Percentiles rank a stretch among this genome's conserved stretches.
Evolutionary conservation across 495 filamentous ascomycete species (phyloP).

Genomic region (Aspergillus cavernicola): DNA sequence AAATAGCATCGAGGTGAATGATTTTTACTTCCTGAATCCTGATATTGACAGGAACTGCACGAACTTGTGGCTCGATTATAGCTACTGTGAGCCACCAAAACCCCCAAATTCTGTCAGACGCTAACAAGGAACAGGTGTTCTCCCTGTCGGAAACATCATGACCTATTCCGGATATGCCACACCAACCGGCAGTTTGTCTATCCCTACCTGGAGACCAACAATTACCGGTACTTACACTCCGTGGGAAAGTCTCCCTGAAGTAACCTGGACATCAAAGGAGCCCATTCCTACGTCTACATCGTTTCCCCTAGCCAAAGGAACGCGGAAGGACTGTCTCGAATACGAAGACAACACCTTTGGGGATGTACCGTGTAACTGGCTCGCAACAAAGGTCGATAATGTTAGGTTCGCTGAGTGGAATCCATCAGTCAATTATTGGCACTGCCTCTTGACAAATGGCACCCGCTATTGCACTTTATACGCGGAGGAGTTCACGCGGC

Average conservation of each 20-base stretch:
- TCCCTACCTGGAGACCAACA: not conserved
- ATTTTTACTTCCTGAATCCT: conserved; percentile 8
- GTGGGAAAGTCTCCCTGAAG: not conserved
- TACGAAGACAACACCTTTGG: not conserved
- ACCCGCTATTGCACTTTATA: not conserved
- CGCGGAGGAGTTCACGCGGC: not conserved
- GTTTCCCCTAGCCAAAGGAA: not conserved
- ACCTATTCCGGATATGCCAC: not conserved
- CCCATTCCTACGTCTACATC: not conserved
- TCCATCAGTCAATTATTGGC: not conserved
- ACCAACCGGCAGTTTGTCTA: not conserved
- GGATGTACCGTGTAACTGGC: not conserved
- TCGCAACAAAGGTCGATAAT: not conserved
- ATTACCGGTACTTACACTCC: not conserved
- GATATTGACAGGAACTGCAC: not conserved
- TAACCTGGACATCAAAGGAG: not conserved
- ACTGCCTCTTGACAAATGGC: not conserved
- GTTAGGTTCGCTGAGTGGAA: not conserved
- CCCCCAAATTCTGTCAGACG: not conserved
- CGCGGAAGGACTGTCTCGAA: not conserved
- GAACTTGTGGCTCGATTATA: not conserved
- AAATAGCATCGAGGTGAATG: not conserved
- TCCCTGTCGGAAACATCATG: not conserved
- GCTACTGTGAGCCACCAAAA: not conserved
- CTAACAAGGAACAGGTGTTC: not conserved